Evolutionary conservation across 306 rosid species (phyloP), one percentile per base, ranked within the genome.

Genomic region (Elaeagnus macrophylla): DNA sequence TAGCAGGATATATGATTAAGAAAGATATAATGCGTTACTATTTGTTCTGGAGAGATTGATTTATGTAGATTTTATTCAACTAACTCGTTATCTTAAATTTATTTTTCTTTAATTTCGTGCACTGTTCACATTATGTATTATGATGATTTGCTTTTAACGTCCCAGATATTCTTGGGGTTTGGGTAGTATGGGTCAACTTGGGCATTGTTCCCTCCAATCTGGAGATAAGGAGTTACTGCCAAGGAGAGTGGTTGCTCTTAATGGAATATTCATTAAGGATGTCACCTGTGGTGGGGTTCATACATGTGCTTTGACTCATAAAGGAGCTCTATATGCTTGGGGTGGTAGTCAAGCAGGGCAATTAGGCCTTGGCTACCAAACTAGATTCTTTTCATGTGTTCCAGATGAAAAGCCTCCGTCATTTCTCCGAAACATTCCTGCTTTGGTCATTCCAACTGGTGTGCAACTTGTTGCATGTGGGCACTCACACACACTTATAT

Each of bases 101-200:
- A 19, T 46, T 20, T 53, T 64, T 5, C 25, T 17, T 15, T 56
- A 4, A 7, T 54, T 20, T 39, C 20, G 2, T 6, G 40, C 37
- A 54, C 63, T 60, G 42, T 38, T 69, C 44, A 16, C 67, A 39
- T 20, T 20, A 20, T 20, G 32, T 20, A 20, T 20, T 20, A 20
- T 20, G 32, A 64, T 70, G 51, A 39, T 54, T 67, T 55, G 42
- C 51, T 65, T 69, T 68, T 56, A 52, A 54, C 56, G 32, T 71
- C 68, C 67, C 72, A 90, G 97, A 59, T 90, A 79, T 74, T 83
- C 97, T 8, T 90, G 97, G 95, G 97, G 97, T 44, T 75, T 86
- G 36, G 97, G 97, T 67, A 83, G 57, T 65, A 79, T 86, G 94
- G 97, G 97, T 52, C 97, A 90, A 64, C 95, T 90, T n/a, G 95